phyloP scores from a whole-genome alignment of 441 rosid genomes.

The Hura crepitans region DNA sequence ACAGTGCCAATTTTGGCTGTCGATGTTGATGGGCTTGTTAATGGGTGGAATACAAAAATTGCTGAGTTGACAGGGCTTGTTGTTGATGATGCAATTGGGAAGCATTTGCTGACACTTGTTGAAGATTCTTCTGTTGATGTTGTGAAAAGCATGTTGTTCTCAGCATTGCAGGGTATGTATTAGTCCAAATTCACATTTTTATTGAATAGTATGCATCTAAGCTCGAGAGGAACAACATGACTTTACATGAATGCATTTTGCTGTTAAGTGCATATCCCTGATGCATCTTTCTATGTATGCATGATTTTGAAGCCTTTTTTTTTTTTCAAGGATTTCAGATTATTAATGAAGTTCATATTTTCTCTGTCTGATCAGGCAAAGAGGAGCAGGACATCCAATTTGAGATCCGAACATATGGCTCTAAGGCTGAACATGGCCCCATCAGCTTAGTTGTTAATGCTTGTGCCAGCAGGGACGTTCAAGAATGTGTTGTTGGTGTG shows the following conservation, averaged over 20 bases:
- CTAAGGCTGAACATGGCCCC: constrained; percentile 53
- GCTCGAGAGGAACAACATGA: background rate
- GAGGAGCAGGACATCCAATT: constrained; percentile 80
- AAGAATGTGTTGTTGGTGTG: constrained; percentile 77
- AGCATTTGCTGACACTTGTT: constrained; percentile 68
- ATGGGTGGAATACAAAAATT: constrained; percentile 93
- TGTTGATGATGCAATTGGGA: constrained; percentile 81
- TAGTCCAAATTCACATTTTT: constrained; percentile 15
- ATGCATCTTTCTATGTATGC: background rate
- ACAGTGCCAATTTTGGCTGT: constrained; percentile 86
- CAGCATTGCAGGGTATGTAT: constrained; percentile 72
- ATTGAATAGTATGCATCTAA: background rate
- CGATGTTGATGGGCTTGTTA: constrained; percentile 74
- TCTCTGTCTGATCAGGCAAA: constrained; percentile 50
- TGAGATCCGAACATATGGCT: constrained; percentile 71
- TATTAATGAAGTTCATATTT: constrained; percentile 5
- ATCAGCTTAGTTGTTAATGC: constrained; percentile 84
- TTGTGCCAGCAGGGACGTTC: constrained; percentile 82
- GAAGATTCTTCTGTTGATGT: constrained; percentile 72
- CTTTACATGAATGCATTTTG: background rate
- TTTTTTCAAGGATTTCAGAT: background rate
- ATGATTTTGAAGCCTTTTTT: background rate
- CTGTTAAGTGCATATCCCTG: background rate
- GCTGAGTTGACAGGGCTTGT: constrained; percentile 80
- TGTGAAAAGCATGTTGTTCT: constrained; percentile 60